Evolutionary conservation across 345 rosid genomes (phyloP).

Genomic region (Lenwebbia sp.): DNA sequence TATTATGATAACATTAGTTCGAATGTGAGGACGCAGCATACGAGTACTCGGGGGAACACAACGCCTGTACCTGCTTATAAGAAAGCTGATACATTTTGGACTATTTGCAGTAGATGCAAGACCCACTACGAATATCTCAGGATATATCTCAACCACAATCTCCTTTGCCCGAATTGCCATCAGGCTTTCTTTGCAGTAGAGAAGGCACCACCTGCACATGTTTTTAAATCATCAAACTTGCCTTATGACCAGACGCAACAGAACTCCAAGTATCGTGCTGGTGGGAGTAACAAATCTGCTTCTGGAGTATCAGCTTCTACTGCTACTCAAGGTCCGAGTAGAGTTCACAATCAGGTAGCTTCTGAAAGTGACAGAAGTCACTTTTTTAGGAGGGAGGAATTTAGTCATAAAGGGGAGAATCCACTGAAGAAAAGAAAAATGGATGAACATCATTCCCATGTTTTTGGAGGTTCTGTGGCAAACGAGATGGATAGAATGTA

Average conservation of each 20-base stretch:
- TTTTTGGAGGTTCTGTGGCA: constrained; percentile 12
- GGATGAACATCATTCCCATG: constrained; percentile 18
- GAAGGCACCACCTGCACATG: constrained; percentile 55
- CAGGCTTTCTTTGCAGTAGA: constrained; percentile 63
- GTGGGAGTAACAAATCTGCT: constrained; percentile 23
- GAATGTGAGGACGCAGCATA: constrained; percentile 14
- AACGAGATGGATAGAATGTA: constrained; percentile 19
- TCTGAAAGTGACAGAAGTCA: constrained; percentile 8
- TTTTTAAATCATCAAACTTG: constrained; percentile 22
- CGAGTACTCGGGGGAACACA: constrained; percentile 3
- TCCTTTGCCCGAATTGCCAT: constrained; percentile 70
- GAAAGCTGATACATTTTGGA: constrained; percentile 73
- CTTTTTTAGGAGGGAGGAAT: constrained; percentile 10
- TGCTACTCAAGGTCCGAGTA: constrained; percentile 23
- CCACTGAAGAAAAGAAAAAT: constrained; percentile 33
- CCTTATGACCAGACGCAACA: constrained; percentile 34
- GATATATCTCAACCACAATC: constrained; percentile 62
- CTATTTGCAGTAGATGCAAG: constrained; percentile 61
- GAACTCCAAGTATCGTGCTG: constrained; percentile 19
- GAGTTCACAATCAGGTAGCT: constrained; percentile 7
- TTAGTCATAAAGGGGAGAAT: constrained; percentile 16
- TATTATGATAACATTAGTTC: constrained; percentile 15
- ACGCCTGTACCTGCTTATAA: constrained; percentile 3
- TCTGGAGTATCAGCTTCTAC: constrained; percentile 12
- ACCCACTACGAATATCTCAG: constrained; percentile 75